A percentile compares a stretch with the other conserved stretches of the same genome.
These are phyloP conservation scores for Chaetomiaceae sp. DNA, from an alignment of 2,329 filamentous ascomycete genomes.

Conservation along the genomic window DNA sequence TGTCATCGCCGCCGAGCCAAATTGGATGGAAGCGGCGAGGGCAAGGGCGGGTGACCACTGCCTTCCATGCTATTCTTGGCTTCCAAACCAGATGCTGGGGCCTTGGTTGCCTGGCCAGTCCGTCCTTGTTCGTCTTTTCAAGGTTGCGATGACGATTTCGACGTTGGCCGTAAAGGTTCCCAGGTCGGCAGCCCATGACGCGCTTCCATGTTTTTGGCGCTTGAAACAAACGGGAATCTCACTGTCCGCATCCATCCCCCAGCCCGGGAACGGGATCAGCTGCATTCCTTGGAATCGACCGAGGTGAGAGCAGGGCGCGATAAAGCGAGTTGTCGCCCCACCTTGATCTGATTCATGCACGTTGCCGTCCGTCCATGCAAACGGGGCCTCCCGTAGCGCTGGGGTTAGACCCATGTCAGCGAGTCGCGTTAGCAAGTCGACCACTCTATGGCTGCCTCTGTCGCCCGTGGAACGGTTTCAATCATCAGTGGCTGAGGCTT, in stretches of 20 bases:
- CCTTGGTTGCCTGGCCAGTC: neutral
- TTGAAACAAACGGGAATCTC: too few species aligned
- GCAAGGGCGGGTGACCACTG: slow-evolving; percentile 11
- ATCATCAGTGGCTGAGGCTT: neutral
- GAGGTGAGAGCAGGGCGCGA: neutral
- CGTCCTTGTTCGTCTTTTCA: slow-evolving; percentile 7
- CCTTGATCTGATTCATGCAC: neutral
- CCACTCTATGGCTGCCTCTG: slow-evolving; percentile 11
- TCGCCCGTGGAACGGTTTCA: slow-evolving; percentile 4
- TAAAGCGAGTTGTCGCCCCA: neutral
- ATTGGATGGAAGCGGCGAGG: slow-evolving; percentile 2
- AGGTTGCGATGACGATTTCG: slow-evolving; percentile 9
- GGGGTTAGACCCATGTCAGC: neutral
- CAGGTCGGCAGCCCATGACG: neutral
- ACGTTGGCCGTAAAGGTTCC: slow-evolving; percentile 8
- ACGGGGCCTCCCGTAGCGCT: neutral
- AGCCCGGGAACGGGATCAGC: too few species aligned
- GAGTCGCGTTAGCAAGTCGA: slow-evolving; percentile 8
- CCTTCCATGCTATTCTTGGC: slow-evolving; percentile 6
- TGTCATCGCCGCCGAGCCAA: neutral
- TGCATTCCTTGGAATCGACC: too few species aligned
- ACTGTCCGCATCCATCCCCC: too few species aligned
- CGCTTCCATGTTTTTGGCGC: neutral
- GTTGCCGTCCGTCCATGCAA: slow-evolving; percentile 2
- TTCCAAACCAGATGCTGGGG: neutral